A percentile compares a stretch with the other conserved stretches of the same genome.
Evolutionary conservation across 768 basidiomycete genomes (phyloP).

Genomic region (Mycena capillaripes): DNA sequence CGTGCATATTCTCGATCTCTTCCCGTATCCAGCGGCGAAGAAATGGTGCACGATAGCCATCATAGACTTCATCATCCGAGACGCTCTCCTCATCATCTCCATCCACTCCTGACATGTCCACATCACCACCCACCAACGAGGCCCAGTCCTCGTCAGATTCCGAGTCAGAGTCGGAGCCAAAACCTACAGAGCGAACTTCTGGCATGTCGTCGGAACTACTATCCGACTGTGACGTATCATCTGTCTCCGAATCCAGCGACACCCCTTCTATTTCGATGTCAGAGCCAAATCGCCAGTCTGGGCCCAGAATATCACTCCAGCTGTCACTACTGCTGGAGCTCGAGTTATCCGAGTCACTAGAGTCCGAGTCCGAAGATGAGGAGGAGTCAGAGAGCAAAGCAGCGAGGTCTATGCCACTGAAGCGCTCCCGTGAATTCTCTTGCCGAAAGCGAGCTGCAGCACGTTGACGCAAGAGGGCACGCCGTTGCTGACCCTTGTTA

Average conservation of each 20-base stretch:
- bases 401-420: not conserved
- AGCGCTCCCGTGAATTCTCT: not conserved
- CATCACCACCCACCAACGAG: no score
- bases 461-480: not conserved
- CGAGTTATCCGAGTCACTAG: not conserved
- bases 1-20: slow-evolving; percentile 17
- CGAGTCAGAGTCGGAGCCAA: no score
- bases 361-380: not conserved
- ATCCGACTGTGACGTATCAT: no score
- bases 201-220: no score
- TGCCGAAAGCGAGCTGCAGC: not conserved
- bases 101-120: no score
- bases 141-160: no score
- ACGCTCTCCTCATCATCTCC: no score
- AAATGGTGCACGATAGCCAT: not conserved
- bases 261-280: no score
- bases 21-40: not conserved
- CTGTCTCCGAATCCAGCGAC: no score
- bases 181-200: no score
- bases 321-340: not conserved
- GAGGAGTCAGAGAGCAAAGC: not conserved
- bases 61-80: no score
- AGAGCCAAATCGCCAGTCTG: not conserved
- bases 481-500: no score
- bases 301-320: not conserved